These are phyloP conservation scores for Aschersonia sp. DNA, from an alignment of 2,329 filamentous ascomycete genomes.

Conservation along the genomic window DNA sequence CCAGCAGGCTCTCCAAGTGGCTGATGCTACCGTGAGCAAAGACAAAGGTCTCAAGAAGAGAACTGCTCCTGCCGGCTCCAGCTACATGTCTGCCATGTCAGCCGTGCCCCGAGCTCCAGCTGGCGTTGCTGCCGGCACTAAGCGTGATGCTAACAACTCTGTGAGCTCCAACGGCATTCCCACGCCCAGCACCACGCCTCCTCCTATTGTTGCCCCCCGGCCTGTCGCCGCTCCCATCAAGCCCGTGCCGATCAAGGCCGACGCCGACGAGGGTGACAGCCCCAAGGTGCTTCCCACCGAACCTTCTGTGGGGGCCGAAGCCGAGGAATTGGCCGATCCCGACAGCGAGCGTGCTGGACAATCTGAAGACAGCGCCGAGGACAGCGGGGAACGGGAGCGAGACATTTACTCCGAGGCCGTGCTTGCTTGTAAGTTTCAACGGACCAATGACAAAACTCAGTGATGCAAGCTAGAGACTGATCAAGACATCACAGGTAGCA, in stretches of 20 bases:
- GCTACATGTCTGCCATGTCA: conserved; percentile 42
- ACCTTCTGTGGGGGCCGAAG: conserved; percentile 44
- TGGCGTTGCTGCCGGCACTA: conserved; percentile 49
- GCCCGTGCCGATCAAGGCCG: conserved; percentile 59
- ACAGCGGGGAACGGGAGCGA: conserved; percentile 62
- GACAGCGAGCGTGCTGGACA: conserved; percentile 37
- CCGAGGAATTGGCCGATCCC: conserved; percentile 50
- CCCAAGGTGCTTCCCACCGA: conserved; percentile 67
- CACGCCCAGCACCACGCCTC: conserved; percentile 55
- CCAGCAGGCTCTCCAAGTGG: conserved; percentile 82
- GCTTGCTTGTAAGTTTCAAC: conserved; percentile 54
- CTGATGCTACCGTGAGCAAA: conserved; percentile 64
- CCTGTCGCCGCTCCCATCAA: conserved; percentile 43
- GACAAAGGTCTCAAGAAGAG: conserved; percentile 56
- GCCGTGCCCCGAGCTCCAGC: conserved; percentile 39
- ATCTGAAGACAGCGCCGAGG: conserved; percentile 58
- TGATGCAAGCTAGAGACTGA: not conserved
- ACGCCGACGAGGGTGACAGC: conserved; percentile 62
- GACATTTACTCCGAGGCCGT: conserved; percentile 95
- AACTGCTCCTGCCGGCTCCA: conserved; percentile 36
- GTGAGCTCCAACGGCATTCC: conserved; percentile 44
- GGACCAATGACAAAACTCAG: not conserved
- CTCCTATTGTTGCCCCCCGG: conserved; percentile 28
- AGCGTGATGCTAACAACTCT: conserved; percentile 28
- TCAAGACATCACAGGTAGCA: conserved; percentile 48